Conservation (phyloP, 768 basidiomycete genomes). For the Pluteus cervinus region DNA sequence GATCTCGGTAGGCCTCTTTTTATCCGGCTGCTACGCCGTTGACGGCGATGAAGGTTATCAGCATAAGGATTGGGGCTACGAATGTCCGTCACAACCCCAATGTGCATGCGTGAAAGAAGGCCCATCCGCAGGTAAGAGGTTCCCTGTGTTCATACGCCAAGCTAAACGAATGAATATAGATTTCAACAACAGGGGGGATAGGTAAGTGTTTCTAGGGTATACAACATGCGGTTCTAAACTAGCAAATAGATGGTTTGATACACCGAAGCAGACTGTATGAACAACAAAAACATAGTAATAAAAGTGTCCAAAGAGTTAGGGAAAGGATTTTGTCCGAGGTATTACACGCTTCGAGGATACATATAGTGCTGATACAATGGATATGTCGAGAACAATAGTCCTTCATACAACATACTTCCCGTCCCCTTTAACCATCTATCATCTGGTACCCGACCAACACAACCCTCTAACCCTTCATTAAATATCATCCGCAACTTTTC, state of each 20-base stretch:
- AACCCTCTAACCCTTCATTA: too few relatives aligned
- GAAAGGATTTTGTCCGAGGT: too few relatives aligned
- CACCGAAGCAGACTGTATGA: constrained; percentile 3
- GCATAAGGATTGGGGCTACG: constrained; percentile 21
- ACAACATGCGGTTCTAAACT: constrained; percentile 32
- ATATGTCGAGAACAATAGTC: too few relatives aligned
- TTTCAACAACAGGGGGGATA: neutral
- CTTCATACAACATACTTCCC: too few relatives aligned
- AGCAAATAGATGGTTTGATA: constrained; percentile 29
- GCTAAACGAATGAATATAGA: neutral
- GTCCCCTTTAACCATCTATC: too few relatives aligned
- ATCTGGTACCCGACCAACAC: too few relatives aligned
- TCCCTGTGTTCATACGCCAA: too few relatives aligned
- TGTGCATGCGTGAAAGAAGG: constrained; percentile 20
- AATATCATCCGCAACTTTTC: too few relatives aligned
- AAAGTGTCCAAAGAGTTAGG: constrained; percentile 6
- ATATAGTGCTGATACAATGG: too few relatives aligned
- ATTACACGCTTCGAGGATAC: too few relatives aligned
- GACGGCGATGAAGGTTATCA: constrained; percentile 14
- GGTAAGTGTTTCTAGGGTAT: constrained; percentile 26
- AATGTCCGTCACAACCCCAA: constrained; percentile 14
- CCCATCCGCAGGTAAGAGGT: too few relatives aligned
- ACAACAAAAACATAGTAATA: neutral
- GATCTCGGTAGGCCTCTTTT: constrained; percentile 15
- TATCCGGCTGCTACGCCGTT: neutral